A percentile compares a stretch with the other conserved stretches of the same genome.
phyloP scores from a whole-genome alignment of 768 basidiomycete genomes.

The Lactarius hengduanensis region DNA sequence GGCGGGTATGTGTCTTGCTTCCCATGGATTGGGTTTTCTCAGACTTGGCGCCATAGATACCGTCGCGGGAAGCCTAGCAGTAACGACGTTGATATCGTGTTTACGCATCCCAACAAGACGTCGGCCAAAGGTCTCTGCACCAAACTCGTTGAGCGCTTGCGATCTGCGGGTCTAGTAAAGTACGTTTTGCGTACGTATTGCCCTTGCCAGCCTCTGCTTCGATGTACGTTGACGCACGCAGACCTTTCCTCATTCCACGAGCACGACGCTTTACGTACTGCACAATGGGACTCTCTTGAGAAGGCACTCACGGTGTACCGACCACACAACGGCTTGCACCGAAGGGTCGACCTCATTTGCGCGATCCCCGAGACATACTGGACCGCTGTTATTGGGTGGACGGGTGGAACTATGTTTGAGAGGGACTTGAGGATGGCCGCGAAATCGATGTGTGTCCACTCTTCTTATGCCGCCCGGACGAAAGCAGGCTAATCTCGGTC shows the following conservation, averaged over 20 bases:
- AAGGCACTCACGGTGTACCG: conserved; percentile 80
- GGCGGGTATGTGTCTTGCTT: conserved; percentile 58
- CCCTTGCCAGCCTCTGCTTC: conserved; percentile 2
- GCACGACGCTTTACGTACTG: conserved; percentile 51
- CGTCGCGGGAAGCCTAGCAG: conserved; percentile 78
- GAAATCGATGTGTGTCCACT: conserved; percentile 50
- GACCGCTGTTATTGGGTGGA: conserved; percentile 91
- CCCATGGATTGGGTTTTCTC: background rate
- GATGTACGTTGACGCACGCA: conserved; percentile 30
- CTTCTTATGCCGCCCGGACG: background rate
- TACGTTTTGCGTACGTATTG: conserved; percentile 75
- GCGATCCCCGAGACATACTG: conserved; percentile 76
- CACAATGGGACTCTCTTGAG: conserved; percentile 80
- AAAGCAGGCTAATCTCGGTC: conserved; percentile 2
- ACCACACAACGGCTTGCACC: conserved; percentile 47
- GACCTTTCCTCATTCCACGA: conserved; percentile 61
- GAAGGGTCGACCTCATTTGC: conserved; percentile 84
- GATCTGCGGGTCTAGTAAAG: conserved; percentile 64
- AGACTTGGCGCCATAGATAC: conserved; percentile 49
- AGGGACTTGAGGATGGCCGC: conserved; percentile 78
- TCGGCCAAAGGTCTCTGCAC: conserved; percentile 63
- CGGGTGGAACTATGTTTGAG: conserved; percentile 88
- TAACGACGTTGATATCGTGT: conserved; percentile 88
- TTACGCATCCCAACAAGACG: conserved; percentile 62
- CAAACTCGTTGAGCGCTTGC: conserved; percentile 55